Base-by-base conservation (phyloP, 1,139 yeast genomes). In the Zygosaccharomyces sapae region DNA sequence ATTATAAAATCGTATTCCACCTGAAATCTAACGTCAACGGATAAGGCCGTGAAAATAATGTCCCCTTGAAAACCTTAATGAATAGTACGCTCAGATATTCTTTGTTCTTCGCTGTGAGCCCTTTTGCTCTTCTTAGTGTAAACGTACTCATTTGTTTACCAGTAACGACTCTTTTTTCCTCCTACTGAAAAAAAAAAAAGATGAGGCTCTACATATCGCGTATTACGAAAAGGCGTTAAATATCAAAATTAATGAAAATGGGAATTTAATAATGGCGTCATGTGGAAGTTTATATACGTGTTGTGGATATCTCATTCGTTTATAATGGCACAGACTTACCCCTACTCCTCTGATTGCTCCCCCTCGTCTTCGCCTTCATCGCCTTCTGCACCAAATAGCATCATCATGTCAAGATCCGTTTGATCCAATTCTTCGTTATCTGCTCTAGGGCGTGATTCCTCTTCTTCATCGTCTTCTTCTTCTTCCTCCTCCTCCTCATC, bases 351-450 rank as follows among this genome's bases (percentile, higher is more conserved):
- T 8, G 34, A 31, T 12, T 10, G 33, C n/a, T 43, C 38, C 19
- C 33, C 31, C 20, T 19, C 37, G 25, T 47, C 52, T 5, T 49
- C 49, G 10, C 41, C 45, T 7, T 60, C 66, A 33, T 61, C 66
- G 8, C 65, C 68, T 42, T 64, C 67, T 5, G 63, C 68, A 27
- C 69, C 69, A 45, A 66, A 66, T 18, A 66, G 46, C 61, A 64
- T 60, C 67, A 66, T 63, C 69, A 66, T 65, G 46, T 66, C 69
- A 22, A 64, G 55, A 44, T 66, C 69, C 35, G 60, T 63, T 41
- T 65, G 68, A 40, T 65, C 68, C 8, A 63, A 50, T 34, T 51
- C 63, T 30, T 52, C 40, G 33, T 38, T 45, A 6, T 42, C 50
- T 13, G 42, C 25, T 10, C 30, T 33, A 19, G 41, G 20, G 38